Evolutionary conservation across 2,329 filamentous ascomycete genomes (phyloP).

Genomic region (Colletotrichum tropicicola): DNA sequence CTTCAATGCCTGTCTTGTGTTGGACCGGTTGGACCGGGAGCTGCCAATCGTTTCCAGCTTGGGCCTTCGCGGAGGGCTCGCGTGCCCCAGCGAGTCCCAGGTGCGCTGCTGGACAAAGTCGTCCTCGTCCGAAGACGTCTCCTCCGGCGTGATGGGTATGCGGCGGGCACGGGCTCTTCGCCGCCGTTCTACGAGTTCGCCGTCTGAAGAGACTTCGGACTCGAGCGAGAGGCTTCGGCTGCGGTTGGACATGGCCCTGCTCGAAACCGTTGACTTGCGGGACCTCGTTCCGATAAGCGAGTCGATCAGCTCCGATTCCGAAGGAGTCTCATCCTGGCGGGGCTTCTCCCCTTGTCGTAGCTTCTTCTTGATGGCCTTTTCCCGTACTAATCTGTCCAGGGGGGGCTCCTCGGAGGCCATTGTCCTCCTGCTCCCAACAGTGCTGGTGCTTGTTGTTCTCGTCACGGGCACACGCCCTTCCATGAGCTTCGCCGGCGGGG

Average conservation of each 20-base stretch:
- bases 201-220: constrained; percentile 37
- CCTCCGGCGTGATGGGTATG: constrained; percentile 34
- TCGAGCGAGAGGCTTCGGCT: constrained; percentile 50
- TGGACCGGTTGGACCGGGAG: constrained; percentile 45
- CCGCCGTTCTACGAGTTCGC: constrained; percentile 29
- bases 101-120: constrained; percentile 31
- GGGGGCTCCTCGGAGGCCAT: constrained; percentile 50
- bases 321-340: constrained; percentile 39
- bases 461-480: constrained; percentile 81
- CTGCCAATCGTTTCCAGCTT: constrained; percentile 58
- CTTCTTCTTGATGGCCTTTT: constrained; percentile 57
- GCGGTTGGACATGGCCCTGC: constrained; percentile 36
- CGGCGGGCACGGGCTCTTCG: constrained; percentile 14
- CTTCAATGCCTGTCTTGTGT: constrained; percentile 38
- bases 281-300: constrained; percentile 44
- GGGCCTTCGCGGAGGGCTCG: constrained; percentile 49
- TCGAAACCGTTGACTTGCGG: constrained; percentile 31
- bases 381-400: constrained; percentile 53
- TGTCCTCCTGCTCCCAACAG: constrained; percentile 57
- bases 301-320: constrained; percentile 55
- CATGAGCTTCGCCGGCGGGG: constrained; percentile 91
- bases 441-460: constrained; percentile 67
- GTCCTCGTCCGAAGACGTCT: constrained; percentile 41
- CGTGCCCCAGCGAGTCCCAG: constrained; percentile 36
- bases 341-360: constrained; percentile 47